Conservation (phyloP, 2,329 filamentous ascomycete species). For the Ambrosiella xylebori region DNA sequence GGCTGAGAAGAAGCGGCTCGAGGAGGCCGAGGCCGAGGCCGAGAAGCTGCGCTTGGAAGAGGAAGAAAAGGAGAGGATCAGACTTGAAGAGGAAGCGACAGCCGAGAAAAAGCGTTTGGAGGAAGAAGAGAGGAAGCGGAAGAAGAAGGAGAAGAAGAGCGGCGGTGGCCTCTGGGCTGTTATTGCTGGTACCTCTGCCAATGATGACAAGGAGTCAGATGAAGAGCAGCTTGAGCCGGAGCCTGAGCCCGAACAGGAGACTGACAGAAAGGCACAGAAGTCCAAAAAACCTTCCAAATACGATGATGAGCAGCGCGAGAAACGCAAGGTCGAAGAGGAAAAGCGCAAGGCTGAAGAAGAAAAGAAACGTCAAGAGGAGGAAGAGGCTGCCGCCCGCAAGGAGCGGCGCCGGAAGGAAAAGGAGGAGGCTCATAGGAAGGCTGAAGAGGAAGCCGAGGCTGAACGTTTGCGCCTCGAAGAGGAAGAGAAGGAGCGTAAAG, state of each 20-base stretch:
- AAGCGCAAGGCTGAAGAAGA: conserved; percentile 16
- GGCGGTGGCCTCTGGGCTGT: conserved; percentile 4
- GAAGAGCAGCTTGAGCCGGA: conserved; percentile 12
- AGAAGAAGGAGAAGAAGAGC: conserved; percentile 20
- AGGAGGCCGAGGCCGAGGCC: conserved; percentile 4
- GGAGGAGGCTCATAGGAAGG: conserved; percentile 15
- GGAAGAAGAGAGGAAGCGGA: conserved; percentile 20
- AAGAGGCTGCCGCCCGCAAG: conserved; percentile 16
- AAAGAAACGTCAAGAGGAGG: conserved; percentile 16
- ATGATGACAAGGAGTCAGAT: conserved; percentile 14
- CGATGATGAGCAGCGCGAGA: conserved; percentile 15
- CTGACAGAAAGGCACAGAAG: conserved; percentile 21
- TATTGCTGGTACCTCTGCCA: neutral
- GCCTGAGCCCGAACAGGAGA: conserved; percentile 7
- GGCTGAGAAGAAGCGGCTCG: conserved; percentile 8
- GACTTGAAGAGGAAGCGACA: conserved; percentile 4
- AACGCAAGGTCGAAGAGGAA: conserved; percentile 15
- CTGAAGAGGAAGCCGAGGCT: conserved; percentile 13
- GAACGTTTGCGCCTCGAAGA: conserved; percentile 14
- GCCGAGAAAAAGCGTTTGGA: conserved; percentile 14
- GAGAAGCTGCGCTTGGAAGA: conserved; percentile 11
- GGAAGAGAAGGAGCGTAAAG: conserved; percentile 16
- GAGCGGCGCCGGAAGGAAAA: conserved; percentile 10
- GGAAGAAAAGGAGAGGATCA: conserved; percentile 1
- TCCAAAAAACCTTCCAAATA: conserved; percentile 19